Conservation (phyloP, 2,329 filamentous ascomycete genomes). For the Sphaerulina populicola region DNA sequence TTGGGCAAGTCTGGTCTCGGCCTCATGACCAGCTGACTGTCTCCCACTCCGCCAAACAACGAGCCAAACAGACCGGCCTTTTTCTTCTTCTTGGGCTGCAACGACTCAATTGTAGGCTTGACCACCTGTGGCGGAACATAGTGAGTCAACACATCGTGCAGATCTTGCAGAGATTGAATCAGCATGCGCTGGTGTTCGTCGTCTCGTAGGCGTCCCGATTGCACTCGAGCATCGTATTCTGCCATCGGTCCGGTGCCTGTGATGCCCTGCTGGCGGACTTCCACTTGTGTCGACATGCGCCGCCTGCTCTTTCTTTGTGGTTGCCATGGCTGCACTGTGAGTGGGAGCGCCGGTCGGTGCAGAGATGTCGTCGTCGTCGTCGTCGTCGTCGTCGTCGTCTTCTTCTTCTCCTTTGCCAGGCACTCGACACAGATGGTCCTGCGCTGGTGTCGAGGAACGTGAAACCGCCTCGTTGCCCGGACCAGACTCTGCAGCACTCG, state of each 20-base stretch:
- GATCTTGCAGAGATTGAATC: conserved; percentile 77
- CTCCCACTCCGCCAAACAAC: conserved; percentile 48
- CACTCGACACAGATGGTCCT: conserved; percentile 23
- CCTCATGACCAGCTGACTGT: conserved; percentile 28
- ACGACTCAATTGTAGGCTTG: conserved; percentile 67
- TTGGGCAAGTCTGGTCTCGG: conserved; percentile 71
- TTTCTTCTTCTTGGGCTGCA: conserved; percentile 46
- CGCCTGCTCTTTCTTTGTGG: conserved; percentile 7
- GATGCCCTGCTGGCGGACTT: conserved; percentile 23
- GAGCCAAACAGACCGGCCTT: conserved; percentile 47
- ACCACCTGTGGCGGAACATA: conserved; percentile 68
- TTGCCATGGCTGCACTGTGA: neutral
- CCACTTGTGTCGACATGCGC: conserved; percentile 28
- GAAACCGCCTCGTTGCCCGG: conserved; percentile 10
- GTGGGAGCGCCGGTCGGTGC: neutral
- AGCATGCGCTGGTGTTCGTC: conserved; percentile 89
- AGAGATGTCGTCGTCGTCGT: neutral
- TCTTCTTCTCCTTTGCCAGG: conserved; percentile 13
- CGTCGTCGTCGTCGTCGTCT: too few relatives aligned
- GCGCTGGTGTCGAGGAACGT: conserved; percentile 17
- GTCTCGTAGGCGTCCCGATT: conserved; percentile 64
- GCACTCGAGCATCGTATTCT: conserved; percentile 80
- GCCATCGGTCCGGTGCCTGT: conserved; percentile 59
- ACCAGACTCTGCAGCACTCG: conserved; percentile 22
- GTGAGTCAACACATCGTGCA: conserved; percentile 69